Percentiles rank a stretch among this genome's conserved stretches.
phyloP scores from a whole-genome alignment of 2,329 filamentous ascomycete species.

The Emmonsia crescens region DNA sequence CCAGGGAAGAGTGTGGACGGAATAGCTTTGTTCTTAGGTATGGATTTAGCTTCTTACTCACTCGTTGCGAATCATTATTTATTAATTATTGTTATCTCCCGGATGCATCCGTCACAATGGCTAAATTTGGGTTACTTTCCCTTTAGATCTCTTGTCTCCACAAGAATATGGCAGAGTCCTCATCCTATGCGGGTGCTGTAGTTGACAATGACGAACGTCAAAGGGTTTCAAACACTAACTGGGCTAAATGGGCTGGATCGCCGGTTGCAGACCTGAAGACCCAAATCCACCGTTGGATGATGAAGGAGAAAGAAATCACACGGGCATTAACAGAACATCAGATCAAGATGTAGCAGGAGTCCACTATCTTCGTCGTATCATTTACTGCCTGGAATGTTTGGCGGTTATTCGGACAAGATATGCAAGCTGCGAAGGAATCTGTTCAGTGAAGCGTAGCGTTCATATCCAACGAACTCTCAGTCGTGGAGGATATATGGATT shows the following conservation, averaged over 20 bases:
- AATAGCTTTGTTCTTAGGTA: constrained; percentile 29
- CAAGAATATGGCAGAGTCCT: constrained; percentile 25
- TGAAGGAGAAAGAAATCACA: constrained; percentile 21
- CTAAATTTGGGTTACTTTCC: not conserved
- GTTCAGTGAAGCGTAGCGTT: constrained; percentile 23
- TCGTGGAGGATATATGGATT: constrained; percentile 21
- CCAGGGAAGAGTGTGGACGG: constrained; percentile 24
- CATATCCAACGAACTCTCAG: constrained; percentile 24
- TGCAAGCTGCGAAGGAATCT: constrained; percentile 18
- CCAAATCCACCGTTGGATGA: constrained; percentile 27
- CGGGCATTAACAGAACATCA: constrained; percentile 16
- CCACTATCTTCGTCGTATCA: constrained; percentile 26
- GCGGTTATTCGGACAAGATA: constrained; percentile 22
- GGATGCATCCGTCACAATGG: not conserved
- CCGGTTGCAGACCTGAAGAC: constrained; percentile 26
- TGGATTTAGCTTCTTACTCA: constrained; percentile 4
- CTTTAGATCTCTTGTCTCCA: constrained; percentile 24
- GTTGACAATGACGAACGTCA: constrained; percentile 26
- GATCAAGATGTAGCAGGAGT: constrained; percentile 17
- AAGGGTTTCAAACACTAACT: constrained; percentile 12
- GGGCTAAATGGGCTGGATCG: constrained; percentile 19
- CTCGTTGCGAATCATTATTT: not conserved
- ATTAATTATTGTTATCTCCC: not conserved
- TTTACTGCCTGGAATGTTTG: constrained; percentile 33
- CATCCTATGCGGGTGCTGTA: constrained; percentile 22